phyloP scores from a whole-genome alignment of 129 eudicot species.

The Tagetes erecta region DNA sequence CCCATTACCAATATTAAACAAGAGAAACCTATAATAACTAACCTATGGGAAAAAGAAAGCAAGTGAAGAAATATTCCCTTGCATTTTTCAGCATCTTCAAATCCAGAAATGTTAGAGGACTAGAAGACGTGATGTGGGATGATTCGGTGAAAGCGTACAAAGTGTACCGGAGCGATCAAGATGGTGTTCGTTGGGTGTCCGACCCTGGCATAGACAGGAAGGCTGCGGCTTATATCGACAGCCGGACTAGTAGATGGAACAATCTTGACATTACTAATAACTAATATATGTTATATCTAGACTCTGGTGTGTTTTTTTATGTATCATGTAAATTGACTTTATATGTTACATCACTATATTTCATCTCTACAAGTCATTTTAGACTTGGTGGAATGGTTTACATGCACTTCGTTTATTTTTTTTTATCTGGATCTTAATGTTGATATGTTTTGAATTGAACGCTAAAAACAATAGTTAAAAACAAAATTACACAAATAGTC shows the following conservation, averaged over 20 bases:
- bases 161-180: conserved; percentile 28
- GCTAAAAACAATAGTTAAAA: too few relatives aligned
- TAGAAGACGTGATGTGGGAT: conserved; percentile 1
- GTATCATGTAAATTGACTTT: too few relatives aligned
- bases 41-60: conserved; percentile 18
- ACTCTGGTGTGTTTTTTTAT: too few relatives aligned
- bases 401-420: too few relatives aligned
- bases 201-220: conserved; percentile 31
- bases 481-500: too few relatives aligned
- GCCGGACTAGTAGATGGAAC: conserved; percentile 19
- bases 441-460: too few relatives aligned
- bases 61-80: conserved; percentile 16
- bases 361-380: too few relatives aligned
- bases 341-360: too few relatives aligned
- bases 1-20: not conserved
- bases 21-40: not conserved
- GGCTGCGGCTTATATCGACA: conserved; percentile 30
- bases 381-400: too few relatives aligned
- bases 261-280: conserved; percentile 19
- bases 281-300: not conserved
- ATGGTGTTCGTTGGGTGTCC: conserved; percentile 31
- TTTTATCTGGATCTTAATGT: too few relatives aligned
- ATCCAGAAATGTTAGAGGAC: conserved; percentile 18
- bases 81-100: conserved; percentile 24
- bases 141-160: conserved; percentile 22